phyloP scores from a whole-genome alignment of 208 protist species.

The Leishmania tropica region DNA sequence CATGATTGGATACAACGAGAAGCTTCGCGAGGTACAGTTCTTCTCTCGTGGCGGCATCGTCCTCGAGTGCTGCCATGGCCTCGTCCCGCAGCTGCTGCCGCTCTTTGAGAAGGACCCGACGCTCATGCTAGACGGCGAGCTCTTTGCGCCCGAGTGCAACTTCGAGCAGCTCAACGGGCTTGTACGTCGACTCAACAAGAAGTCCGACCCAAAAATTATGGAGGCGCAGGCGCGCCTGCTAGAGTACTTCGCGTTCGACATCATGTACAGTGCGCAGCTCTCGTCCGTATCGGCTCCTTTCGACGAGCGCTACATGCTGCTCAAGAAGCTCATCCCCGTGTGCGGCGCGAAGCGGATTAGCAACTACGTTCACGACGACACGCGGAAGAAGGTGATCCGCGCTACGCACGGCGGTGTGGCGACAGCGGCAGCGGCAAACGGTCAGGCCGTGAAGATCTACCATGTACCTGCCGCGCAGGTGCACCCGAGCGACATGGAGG shows the following conservation, averaged over 20 bases:
- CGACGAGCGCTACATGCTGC: conserved; percentile 76
- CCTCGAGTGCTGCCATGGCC: conserved; percentile 81
- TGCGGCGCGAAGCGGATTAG: conserved; percentile 84
- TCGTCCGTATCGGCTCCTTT: conserved; percentile 60
- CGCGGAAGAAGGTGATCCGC: conserved; percentile 80
- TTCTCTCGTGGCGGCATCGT: conserved; percentile 88
- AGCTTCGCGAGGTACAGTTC: conserved; percentile 69
- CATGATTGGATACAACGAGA: conserved; percentile 77
- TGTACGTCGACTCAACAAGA: conserved; percentile 59
- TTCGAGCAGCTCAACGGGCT: conserved; percentile 90
- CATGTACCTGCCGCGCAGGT: conserved; percentile 85
- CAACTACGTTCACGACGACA: conserved; percentile 81
- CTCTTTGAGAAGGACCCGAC: conserved; percentile 78
- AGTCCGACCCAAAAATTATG: conserved; percentile 32
- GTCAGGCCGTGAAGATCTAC: conserved; percentile 59
- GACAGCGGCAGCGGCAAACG: conserved; percentile 10
- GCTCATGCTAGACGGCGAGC: conserved; percentile 86
- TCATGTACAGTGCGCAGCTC: conserved; percentile 80
- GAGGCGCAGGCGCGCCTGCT: conserved; percentile 58
- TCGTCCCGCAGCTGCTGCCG: conserved; percentile 66
- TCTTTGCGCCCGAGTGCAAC: conserved; percentile 84
- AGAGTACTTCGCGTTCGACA: conserved; percentile 91
- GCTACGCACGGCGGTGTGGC: conserved; percentile 17
- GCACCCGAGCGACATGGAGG: conserved; percentile 73
- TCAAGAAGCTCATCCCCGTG: conserved; percentile 81